phyloP scores from a whole-genome alignment of 2,329 filamentous ascomycete genomes.

The Atkinsonella hypoxylon region DNA sequence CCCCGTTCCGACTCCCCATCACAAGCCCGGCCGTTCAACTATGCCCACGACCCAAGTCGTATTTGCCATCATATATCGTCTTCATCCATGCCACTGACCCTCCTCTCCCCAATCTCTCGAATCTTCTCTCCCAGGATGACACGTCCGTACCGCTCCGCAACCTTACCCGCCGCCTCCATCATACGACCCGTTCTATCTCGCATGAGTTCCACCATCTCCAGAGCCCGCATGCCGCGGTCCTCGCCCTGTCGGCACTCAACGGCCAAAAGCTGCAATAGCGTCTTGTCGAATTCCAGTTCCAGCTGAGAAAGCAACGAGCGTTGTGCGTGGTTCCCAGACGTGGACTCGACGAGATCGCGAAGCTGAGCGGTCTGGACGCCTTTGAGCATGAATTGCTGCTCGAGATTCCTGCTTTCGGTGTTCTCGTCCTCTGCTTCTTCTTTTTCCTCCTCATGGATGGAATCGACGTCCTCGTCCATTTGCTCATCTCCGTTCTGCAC shows the following conservation, averaged over 20 bases:
- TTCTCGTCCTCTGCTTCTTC: slow-evolving; percentile 14
- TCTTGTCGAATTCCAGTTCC: slow-evolving; percentile 82
- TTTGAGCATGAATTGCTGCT: slow-evolving; percentile 71
- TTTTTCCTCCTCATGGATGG: slow-evolving; percentile 14
- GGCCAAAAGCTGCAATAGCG: slow-evolving; percentile 76
- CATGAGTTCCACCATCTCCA: slow-evolving; percentile 84
- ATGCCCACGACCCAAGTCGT: too few relatives aligned
- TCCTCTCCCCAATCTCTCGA: slow-evolving; percentile 64
- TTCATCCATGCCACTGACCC: slow-evolving; percentile 48
- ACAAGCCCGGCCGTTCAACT: too few relatives aligned
- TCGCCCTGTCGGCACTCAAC: slow-evolving; percentile 87
- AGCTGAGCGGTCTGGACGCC: slow-evolving; percentile 62
- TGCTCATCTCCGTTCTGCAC: slow-evolving; percentile 21
- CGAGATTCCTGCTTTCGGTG: slow-evolving; percentile 50
- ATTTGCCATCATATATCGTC: slow-evolving; percentile 21
- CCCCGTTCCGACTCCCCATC: too few relatives aligned
- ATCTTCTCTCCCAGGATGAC: slow-evolving; percentile 83
- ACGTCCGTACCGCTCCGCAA: slow-evolving; percentile 75
- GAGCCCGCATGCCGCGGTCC: slow-evolving; percentile 83
- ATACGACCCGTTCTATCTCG: slow-evolving; percentile 75
- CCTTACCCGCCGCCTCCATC: slow-evolving; percentile 81
- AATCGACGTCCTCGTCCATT: slow-evolving; percentile 23
- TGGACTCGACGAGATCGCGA: slow-evolving; percentile 59
- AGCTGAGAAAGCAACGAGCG: slow-evolving; percentile 55
- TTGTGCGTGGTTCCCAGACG: slow-evolving; percentile 45